Base-by-base conservation (phyloP, 805 yeast species). In the Starmerella apis region DNA sequence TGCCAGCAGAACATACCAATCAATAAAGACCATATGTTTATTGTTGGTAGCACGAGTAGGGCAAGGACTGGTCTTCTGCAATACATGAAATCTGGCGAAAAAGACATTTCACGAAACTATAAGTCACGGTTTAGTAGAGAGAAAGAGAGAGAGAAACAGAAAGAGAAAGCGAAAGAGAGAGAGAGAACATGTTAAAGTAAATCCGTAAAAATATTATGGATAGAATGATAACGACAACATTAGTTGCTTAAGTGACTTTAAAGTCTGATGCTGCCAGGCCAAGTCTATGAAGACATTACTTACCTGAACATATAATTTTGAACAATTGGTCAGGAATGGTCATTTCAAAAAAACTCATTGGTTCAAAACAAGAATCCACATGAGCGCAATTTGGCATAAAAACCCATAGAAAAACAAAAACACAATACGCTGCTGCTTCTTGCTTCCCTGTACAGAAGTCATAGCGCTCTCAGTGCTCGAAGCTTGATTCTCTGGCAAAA, bases 401-500 rank as follows among this genome's bases (percentile, higher is more conserved):
- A 86, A 86, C 8, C 94, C 80, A 65, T 90, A 90, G 37, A 83
- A 71, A 60, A 90, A 87, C 56, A 90, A 70, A 63, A 84, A 90
- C 61, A 90, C 94, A 52, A 92, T 82, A 57, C 96, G 78, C 53
- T 83, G 77, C 65, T 85, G 81, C 27, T 52, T 44, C 55, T 86
- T 76, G 52, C 82, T 83, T 23, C 78, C 77, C 38, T 78, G 74
- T 50, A 82, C 76, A 48, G 85, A 74, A 36, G 77, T 78, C 18
- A 65, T 58, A 13, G 61, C 51, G 7, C 66, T 53, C 11, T 65
- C 48, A 47, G 77, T 77, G n/a, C 74, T 67, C 13, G 77, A 69
- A 49, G 71, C 70, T 35, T 76, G 72, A 37, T 54, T 50, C 48
- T 75, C 76, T 20, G 88, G 87, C 49, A 83, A 73, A 18, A 83